Evolutionary conservation across 176 grass and related monocot genomes (phyloP), one percentile per base, ranked within the genome.

Genomic region (Eragrostis nindensis): DNA sequence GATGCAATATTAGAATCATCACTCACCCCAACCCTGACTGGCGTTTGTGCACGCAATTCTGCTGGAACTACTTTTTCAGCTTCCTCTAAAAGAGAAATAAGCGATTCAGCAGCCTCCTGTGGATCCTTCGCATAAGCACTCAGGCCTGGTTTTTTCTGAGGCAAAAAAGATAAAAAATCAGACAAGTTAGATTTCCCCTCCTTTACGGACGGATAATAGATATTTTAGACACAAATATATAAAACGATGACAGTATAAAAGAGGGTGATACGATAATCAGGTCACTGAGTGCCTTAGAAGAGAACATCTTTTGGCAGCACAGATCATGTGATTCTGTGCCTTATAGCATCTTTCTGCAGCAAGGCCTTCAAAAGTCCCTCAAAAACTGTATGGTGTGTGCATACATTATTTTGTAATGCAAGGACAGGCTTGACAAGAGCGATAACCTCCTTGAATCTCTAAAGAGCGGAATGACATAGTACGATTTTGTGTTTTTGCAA

Each of bases 1-100:
- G 21, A 83, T 75, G 41, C 38, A 73, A 80, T 62, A 73, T 3
- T 77, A 29, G 13, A 71, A 81, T 29, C 63, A 80, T 52, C 48
- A 85, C 66, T 87, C 86, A 98, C 95, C 96, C 96, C 96, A 84
- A 98, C 96, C 80, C 82, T 93, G 68, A 98, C 86, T 74, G 96
- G 96, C 32, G 96, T 98, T 84, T 93, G 87, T 4, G 71, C 74
- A 77, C 86, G 86, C 54, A 98, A 73, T 76, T 91, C 88, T 69
- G 14, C 39, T 39, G 96, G 96, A 75, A 98, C 84, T 38, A 91
- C 90, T 62, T 80, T 90, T 82, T 95, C 90, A 49, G 96, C 96
- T 85, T 91, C 76, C 71, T 89, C 84, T 48, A 98, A 85, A 83
- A 98, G 96, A 66, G 90, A 78, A 87, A 88, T 68, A 77, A 98